Conservation (phyloP, 352 stramenopile genomes). For the Pelagophyceae sp. region DNA sequence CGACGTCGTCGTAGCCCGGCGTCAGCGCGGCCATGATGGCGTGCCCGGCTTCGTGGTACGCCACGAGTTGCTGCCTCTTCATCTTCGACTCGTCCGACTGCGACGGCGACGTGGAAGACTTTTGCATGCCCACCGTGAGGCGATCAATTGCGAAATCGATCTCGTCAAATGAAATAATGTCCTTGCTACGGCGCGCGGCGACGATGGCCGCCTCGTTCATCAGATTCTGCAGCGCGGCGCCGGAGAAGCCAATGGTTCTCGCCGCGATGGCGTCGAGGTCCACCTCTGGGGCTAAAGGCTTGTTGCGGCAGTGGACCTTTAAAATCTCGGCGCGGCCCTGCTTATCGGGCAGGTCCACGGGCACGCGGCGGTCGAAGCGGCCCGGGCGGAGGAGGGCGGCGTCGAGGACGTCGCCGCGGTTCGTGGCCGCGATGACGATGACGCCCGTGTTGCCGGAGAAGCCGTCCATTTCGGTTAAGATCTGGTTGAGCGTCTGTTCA, state of each 20-base stretch:
- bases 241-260: conserved; percentile 64
- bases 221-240: conserved; percentile 62
- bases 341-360: conserved; percentile 81
- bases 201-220: conserved; percentile 69
- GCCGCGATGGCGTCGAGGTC: conserved; percentile 58
- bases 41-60: conserved; percentile 33
- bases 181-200: conserved; percentile 48
- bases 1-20: conserved; percentile 36
- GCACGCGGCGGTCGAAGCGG: conserved; percentile 90
- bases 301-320: conserved; percentile 78
- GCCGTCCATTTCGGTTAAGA: conserved; percentile 66
- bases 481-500: conserved; percentile 67
- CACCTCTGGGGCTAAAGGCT: conserved; percentile 58
- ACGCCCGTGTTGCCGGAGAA: conserved; percentile 78
- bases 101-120: conserved; percentile 50
- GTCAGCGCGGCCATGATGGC: conserved; percentile 31
- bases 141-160: conserved; percentile 66
- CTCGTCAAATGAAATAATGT: conserved; percentile 63
- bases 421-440: conserved; percentile 93
- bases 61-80: conserved; percentile 47
- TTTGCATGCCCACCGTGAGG: conserved; percentile 70
- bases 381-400: conserved; percentile 82
- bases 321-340: conserved; percentile 82
- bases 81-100: conserved; percentile 19
- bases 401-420: conserved; percentile 88